Conservation (phyloP, 495 filamentous ascomycete genomes). For the Annulohypoxylon stygium region DNA sequence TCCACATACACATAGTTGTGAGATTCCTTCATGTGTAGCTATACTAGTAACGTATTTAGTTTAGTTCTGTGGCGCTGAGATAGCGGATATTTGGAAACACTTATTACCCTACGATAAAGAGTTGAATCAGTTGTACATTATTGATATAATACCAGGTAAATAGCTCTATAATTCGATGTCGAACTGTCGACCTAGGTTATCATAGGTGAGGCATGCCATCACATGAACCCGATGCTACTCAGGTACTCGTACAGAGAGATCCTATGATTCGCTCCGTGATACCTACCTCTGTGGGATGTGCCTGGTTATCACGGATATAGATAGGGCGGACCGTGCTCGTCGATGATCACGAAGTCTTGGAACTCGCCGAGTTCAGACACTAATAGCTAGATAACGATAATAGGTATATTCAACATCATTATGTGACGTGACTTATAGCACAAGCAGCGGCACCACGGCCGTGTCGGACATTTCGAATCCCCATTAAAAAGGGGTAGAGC, state of each 20-base stretch:
- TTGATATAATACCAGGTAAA: no score
- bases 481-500: no score
- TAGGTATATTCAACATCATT: no score
- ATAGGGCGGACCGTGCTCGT: not conserved
- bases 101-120: not conserved
- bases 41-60: not conserved
- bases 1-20: conserved; percentile 17
- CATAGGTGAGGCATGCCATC: not conserved
- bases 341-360: not conserved
- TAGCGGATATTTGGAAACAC: not conserved
- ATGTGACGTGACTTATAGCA: no score
- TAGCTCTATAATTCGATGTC: not conserved
- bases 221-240: not conserved
- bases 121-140: no score
- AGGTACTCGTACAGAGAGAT: not conserved
- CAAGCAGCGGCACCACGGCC: no score
- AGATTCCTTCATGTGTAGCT: not conserved
- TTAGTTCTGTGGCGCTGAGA: not conserved
- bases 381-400: not conserved
- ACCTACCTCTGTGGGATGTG: not conserved
- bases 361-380: not conserved
- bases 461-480: no score
- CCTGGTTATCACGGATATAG: not conserved
- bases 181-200: not conserved
- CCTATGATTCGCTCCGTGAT: not conserved